Conservation (phyloP, 1,284 basidiomycete genomes). For the Puccinia hordei region DNA sequence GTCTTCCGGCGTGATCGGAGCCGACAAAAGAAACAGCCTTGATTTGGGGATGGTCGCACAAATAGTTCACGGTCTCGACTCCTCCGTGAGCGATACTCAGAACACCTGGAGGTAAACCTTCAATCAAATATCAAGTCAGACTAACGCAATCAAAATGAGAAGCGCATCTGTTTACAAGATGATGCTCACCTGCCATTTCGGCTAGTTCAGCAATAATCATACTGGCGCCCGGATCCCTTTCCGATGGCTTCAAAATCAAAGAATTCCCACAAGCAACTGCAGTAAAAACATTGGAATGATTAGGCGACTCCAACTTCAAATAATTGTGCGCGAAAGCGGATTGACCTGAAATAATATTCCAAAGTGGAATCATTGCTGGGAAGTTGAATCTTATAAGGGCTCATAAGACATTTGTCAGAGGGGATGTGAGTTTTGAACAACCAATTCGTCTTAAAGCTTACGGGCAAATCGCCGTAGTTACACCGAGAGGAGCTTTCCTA, state of each 20-base stretch:
- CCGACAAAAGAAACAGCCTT: conserved; percentile 98
- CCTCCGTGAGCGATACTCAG: conserved; percentile 74
- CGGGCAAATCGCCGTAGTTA: conserved; percentile 70
- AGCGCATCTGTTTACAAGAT: conserved; percentile 62
- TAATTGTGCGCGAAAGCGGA: conserved; percentile 56
- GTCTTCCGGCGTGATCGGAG: conserved; percentile 85
- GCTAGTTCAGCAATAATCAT: conserved; percentile 97
- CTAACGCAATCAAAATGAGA: background rate
- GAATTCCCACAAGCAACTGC: conserved; percentile 91
- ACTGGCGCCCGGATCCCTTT: conserved; percentile 91
- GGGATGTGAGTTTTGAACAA: background rate
- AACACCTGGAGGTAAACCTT: conserved; percentile 59
- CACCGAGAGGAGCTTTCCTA: conserved; percentile 66
- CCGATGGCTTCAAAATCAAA: conserved; percentile 89
- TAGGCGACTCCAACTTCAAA: background rate
- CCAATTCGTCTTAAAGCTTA: conserved; percentile 75
- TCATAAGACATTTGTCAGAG: background rate
- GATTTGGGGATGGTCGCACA: conserved; percentile 87
- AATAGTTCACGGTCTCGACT: conserved; percentile 84
- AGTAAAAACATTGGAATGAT: conserved; percentile 52
- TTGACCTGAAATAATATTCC: conserved; percentile 74
- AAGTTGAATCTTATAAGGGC: conserved; percentile 53
- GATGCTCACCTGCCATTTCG: conserved; percentile 69
- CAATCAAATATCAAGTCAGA: background rate
- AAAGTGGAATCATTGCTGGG: conserved; percentile 88